Evolutionary conservation across 2,329 filamentous ascomycete genomes (phyloP).

Genomic region (Verticillium isaacii): DNA sequence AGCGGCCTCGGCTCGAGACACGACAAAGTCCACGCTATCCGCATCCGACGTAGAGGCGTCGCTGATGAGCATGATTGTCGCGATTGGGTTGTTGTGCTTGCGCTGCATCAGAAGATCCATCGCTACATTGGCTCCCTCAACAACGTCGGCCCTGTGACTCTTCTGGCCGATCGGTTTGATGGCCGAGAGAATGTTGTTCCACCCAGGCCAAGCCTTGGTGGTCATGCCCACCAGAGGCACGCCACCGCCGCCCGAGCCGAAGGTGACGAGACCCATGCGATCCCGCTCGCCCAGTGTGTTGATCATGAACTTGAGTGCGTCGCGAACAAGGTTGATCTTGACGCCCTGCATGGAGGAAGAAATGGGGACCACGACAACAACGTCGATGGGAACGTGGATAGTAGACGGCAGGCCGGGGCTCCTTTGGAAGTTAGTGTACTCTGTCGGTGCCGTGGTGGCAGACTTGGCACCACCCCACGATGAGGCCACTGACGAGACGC

Average conservation of each 20-base stretch:
- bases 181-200: slow-evolving; percentile 78
- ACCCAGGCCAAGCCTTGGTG: slow-evolving; percentile 88
- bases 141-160: slow-evolving; percentile 91
- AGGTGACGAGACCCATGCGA: slow-evolving; percentile 95
- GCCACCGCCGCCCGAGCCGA: slow-evolving; percentile 88
- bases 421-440: slow-evolving; percentile 73
- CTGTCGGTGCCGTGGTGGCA: slow-evolving; percentile 81
- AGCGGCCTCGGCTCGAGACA: slow-evolving; percentile 91
- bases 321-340: slow-evolving; percentile 90
- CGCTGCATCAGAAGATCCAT: slow-evolving; percentile 99
- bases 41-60: slow-evolving; percentile 92
- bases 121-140: slow-evolving; percentile 94
- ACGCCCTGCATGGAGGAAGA: slow-evolving; percentile 99
- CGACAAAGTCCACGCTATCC: slow-evolving; percentile 96
- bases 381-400: slow-evolving; percentile 85
- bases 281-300: slow-evolving; percentile 85
- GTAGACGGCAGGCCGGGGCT: slow-evolving; percentile 42
- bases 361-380: slow-evolving; percentile 94
- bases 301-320: slow-evolving; percentile 89
- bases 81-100: slow-evolving; percentile 91
- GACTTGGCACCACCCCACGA: slow-evolving; percentile 79
- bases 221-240: slow-evolving; percentile 98
- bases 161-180: slow-evolving; percentile 95
- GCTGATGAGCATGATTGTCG: slow-evolving; percentile 93
- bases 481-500: slow-evolving; percentile 70